Conservation (phyloP, 2,329 filamentous ascomycete species). For the Fusarium pseudonygamai region DNA sequence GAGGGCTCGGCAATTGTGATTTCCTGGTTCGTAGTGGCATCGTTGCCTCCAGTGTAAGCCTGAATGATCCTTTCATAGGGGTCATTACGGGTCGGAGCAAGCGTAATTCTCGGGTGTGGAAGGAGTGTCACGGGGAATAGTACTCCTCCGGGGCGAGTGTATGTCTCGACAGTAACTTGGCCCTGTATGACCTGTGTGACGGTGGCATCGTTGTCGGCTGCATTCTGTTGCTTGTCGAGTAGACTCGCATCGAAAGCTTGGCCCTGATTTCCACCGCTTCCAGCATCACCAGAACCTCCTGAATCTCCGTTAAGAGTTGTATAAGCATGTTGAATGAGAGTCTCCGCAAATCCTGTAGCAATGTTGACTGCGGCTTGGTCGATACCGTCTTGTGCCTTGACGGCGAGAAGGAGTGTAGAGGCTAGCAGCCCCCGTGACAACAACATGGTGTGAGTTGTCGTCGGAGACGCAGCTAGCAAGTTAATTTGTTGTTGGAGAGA, state of each 20-base stretch:
- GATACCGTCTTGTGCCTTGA: conserved; percentile 21
- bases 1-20: conserved; percentile 29
- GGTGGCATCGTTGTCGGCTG: background rate
- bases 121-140: conserved; percentile 23
- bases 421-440: conserved; percentile 33
- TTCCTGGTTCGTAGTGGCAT: conserved; percentile 24
- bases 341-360: conserved; percentile 18
- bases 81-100: conserved; percentile 22
- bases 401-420: conserved; percentile 29
- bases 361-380: conserved; percentile 22
- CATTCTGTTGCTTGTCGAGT: background rate
- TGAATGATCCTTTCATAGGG: conserved; percentile 31
- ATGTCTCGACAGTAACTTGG: conserved; percentile 9
- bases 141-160: conserved; percentile 10
- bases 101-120: conserved; percentile 28
- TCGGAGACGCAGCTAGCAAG: conserved; percentile 16
- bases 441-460: conserved; percentile 34
- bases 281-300: conserved; percentile 4
- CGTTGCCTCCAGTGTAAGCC: conserved; percentile 26
- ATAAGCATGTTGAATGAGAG: conserved; percentile 22
- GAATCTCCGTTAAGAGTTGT: conserved; percentile 13
- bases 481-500: conserved; percentile 12
- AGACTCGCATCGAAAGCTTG: conserved; percentile 22
- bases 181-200: conserved; percentile 1
- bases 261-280: conserved; percentile 1